Evolutionary conservation across 2,329 filamentous ascomycete genomes (phyloP).

Genomic region (Microdochium bolleyi): DNA sequence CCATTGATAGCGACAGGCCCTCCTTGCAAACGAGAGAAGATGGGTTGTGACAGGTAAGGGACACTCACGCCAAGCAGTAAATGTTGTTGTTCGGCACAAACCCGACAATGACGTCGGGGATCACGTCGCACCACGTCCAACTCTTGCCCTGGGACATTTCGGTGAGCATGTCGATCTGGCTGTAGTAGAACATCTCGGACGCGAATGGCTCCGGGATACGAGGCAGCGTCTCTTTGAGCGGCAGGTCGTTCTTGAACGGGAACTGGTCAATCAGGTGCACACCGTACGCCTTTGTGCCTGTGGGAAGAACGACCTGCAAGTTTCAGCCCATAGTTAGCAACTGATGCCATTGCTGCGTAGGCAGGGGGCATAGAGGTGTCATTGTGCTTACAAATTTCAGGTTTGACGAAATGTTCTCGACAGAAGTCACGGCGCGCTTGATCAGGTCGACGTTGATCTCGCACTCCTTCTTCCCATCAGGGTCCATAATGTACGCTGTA

Average conservation of each 20-base stretch:
- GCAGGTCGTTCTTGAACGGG: constrained; percentile 11
- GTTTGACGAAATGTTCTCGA: constrained; percentile 25
- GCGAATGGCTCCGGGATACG: constrained; percentile 31
- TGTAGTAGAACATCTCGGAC: constrained; percentile 36
- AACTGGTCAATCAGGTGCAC: constrained; percentile 20
- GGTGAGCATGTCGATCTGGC: constrained; percentile 30
- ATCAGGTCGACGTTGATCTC: constrained; percentile 28
- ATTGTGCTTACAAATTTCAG: constrained; percentile 20
- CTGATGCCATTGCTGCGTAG: neutral
- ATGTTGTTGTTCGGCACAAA: constrained; percentile 34
- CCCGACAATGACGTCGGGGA: constrained; percentile 32
- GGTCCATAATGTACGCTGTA: constrained; percentile 24
- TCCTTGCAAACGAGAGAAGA: no score
- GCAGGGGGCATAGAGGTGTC: neutral
- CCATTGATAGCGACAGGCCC: no score
- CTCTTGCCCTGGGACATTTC: constrained; percentile 24
- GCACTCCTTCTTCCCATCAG: constrained; percentile 19
- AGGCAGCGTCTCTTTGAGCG: constrained; percentile 27
- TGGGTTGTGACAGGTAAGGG: no score
- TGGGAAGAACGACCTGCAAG: constrained; percentile 23
- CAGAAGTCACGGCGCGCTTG: constrained; percentile 25
- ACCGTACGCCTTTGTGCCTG: constrained; percentile 30
- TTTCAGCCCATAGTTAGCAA: no score
- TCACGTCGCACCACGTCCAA: constrained; percentile 35
- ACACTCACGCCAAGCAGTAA: constrained; percentile 24